Conservation (phyloP, 1,284 basidiomycete genomes). For the Austropuccinia psidii region DNA sequence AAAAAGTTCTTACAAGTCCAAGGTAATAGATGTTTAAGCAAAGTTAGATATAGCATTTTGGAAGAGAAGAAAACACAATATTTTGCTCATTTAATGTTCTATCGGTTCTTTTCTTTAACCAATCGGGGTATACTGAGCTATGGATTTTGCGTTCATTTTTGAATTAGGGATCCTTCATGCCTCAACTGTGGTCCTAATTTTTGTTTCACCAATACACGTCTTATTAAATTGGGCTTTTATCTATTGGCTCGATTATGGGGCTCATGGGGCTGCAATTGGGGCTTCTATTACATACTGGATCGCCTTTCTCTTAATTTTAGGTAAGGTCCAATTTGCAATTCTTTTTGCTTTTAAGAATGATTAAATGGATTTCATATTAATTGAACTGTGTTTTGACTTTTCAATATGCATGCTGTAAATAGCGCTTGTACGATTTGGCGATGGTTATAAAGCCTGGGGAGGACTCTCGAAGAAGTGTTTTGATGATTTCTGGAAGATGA, state of each 20-base stretch:
- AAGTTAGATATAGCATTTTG: too few species aligned
- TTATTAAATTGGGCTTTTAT: conserved; percentile 57
- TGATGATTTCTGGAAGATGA: conserved; percentile 54
- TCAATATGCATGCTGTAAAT: neutral
- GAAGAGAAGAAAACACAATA: conserved; percentile 40
- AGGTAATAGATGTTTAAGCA: too few species aligned
- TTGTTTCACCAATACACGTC: conserved; percentile 60
- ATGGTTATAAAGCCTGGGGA: conserved; percentile 58
- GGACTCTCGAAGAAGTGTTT: conserved; percentile 54
- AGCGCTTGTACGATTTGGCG: conserved; percentile 7
- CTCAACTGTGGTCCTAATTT: conserved; percentile 58
- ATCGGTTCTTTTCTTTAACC: neutral
- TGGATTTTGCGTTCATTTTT: neutral
- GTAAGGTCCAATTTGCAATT: conserved; percentile 40
- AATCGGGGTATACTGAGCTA: neutral
- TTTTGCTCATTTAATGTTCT: neutral
- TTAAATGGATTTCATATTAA: too few species aligned
- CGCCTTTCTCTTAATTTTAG: conserved; percentile 55
- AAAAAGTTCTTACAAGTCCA: conserved; percentile 72
- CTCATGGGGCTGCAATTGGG: conserved; percentile 60
- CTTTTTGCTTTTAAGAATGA: neutral
- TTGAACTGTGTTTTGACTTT: neutral
- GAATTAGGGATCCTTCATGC: conserved; percentile 61
- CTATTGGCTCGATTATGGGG: conserved; percentile 57
- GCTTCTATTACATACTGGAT: conserved; percentile 64